Evolutionary conservation across 768 basidiomycete genomes (phyloP), one percentile per base, ranked within the genome.

Genomic region (Astraeus odoratus): DNA sequence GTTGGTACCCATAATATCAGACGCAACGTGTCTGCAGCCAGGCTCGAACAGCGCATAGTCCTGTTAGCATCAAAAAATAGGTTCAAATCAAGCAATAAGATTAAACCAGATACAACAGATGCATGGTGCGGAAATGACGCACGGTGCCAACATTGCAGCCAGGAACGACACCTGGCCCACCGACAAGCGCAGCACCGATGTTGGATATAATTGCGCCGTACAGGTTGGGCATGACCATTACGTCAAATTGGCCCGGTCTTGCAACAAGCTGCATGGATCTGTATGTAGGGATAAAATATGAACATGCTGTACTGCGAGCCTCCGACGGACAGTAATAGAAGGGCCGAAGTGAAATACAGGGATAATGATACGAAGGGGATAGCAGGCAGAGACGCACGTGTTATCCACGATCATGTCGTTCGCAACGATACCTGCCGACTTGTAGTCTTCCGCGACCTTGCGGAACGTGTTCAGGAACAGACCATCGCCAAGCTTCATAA

Each of bases 321-420:
- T 34, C 18, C n/a, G n/a, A 34, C 33, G 33, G 19, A 12, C 7
- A 12, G 8, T 38, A 19, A 20, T 23, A 6, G 8, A 15, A 35
- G 9, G 25, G 23, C 15, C 4, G 38, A 33, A 46, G 39, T 22
- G 24, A 4, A 16, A 18, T 13, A 36, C 35, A 20, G 24, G 8
- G 7, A 8, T n/a, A 33, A 19, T 6, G 27, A 42, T 31, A 41
- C 23, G n/a, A n/a, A n/a, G n/a, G n/a, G n/a, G n/a, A 39, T 29
- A 15, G 20, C 9, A 13, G 3, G 23, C 42, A 24, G 43, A 23
- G 12, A 59, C 79, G 46, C 58, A 93, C 86, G 94, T 95, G 74
- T 98, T 98, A 69, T 98, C 94, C 48, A 98, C 91, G 47, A 99
- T 99, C 96, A 99, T 98, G 68, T 95, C 89, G 59, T 97, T 95